Conservation (phyloP, 1,284 basidiomycete genomes). For the Veloporphyrellus conicus region DNA sequence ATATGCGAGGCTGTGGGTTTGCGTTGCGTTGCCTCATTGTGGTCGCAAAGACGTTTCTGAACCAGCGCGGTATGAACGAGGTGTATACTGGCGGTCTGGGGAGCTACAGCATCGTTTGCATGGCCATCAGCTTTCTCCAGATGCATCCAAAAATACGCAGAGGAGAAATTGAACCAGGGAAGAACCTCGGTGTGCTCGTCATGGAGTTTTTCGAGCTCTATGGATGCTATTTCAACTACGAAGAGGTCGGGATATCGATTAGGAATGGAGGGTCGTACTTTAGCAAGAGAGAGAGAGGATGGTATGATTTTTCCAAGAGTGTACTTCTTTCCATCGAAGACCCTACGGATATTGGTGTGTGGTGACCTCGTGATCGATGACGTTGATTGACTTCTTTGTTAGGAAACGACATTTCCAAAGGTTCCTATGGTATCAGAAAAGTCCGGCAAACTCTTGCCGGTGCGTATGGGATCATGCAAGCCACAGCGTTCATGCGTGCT, state of each 20-base stretch:
- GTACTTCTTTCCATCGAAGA: conserved; percentile 87
- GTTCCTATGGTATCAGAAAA: conserved; percentile 80
- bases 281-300: conserved; percentile 74
- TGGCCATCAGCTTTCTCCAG: conserved; percentile 92
- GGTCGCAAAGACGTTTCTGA: conserved; percentile 86
- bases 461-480: conserved; percentile 79
- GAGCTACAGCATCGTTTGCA: conserved; percentile 90
- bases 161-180: conserved; percentile 80
- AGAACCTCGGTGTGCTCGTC: conserved; percentile 87
- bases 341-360: conserved; percentile 84
- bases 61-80: conserved; percentile 92
- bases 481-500: conserved; percentile 58
- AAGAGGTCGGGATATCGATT: conserved; percentile 86
- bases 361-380: not conserved
- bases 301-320: conserved; percentile 61
- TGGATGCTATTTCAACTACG: conserved; percentile 88
- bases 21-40: conserved; percentile 80
- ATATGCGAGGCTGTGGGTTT: conserved; percentile 52
- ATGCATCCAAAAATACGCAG: conserved; percentile 93
- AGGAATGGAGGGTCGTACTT: conserved; percentile 83
- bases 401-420: conserved; percentile 93
- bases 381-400: conserved; percentile 6
- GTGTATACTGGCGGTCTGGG: conserved; percentile 94
- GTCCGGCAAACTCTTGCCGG: conserved; percentile 84
- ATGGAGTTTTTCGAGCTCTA: conserved; percentile 98